These are phyloP conservation scores for Psophocarpus tetragonolobus DNA, from an alignment of 306 rosid species.

Conservation along the genomic window DNA sequence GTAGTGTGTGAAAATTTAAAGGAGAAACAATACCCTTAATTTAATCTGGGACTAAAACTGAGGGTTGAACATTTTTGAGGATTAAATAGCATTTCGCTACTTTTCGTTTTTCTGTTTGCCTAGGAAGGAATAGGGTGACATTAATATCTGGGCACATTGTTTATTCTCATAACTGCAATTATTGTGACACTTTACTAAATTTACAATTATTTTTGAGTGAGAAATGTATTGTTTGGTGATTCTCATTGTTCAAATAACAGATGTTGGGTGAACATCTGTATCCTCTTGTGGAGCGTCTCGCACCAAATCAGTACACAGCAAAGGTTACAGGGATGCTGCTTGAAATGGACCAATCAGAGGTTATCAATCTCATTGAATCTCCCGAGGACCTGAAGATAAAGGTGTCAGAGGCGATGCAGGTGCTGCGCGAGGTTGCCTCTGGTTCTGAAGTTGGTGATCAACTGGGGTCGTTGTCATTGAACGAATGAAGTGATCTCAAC, in stretches of 20 bases:
- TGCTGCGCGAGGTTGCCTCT: conserved; percentile 59
- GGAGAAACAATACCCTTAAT: neutral
- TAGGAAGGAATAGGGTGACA: neutral
- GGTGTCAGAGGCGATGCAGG: conserved; percentile 88
- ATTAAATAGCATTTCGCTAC: neutral
- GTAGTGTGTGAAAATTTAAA: neutral
- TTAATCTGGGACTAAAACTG: neutral
- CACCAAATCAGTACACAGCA: conserved; percentile 51
- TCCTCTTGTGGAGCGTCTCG: conserved; percentile 78
- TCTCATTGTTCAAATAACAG: conserved; percentile 43
- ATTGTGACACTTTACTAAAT: neutral
- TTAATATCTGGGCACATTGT: neutral
- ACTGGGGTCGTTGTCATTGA: conserved; percentile 51
- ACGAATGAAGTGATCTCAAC: conserved; percentile 44
- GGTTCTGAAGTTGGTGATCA: conserved; percentile 65
- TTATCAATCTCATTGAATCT: conserved; percentile 88
- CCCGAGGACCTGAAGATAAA: conserved; percentile 79
- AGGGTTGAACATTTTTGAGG: neutral
- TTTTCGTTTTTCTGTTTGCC: neutral
- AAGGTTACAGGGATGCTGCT: conserved; percentile 93
- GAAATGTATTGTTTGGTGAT: conserved; percentile 14
- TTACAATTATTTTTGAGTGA: neutral
- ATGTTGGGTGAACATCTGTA: conserved; percentile 85
- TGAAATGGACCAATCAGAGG: conserved; percentile 97
- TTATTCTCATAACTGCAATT: neutral